Conservation (phyloP, 352 stramenopile species). For the Phytophthora megakarya region DNA sequence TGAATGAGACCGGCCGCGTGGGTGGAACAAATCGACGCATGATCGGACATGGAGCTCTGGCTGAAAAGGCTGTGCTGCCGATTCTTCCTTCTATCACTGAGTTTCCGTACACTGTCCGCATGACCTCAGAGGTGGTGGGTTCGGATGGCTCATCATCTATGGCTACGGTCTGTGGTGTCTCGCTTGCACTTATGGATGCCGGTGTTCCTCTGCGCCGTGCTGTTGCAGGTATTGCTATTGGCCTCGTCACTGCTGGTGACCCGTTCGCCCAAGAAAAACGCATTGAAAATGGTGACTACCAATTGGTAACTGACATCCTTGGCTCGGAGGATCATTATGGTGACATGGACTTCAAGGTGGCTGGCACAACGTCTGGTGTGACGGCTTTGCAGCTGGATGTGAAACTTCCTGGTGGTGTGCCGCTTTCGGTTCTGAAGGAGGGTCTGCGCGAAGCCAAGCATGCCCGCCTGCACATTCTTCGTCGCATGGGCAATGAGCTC, state of each 20-base stretch:
- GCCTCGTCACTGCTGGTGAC: conserved; percentile 77
- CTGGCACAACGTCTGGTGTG: conserved; percentile 89
- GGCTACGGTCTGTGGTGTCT: conserved; percentile 97
- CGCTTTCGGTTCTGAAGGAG: conserved; percentile 82
- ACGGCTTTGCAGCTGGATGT: conserved; percentile 97
- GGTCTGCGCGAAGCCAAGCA: conserved; percentile 86
- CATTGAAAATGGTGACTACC: conserved; percentile 69
- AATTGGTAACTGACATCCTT: conserved; percentile 97
- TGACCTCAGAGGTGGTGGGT: conserved; percentile 96
- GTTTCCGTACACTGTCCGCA: conserved; percentile 97
- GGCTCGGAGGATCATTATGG: conserved; percentile 97
- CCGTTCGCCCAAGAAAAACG: conserved; percentile 61
- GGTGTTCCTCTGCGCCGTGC: conserved; percentile 94
- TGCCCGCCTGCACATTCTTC: conserved; percentile 79
- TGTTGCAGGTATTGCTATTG: conserved; percentile 97
- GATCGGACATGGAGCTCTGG: conserved; percentile 97
- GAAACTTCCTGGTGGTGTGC: conserved; percentile 91
- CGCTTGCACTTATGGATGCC: conserved; percentile 96
- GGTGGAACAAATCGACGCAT: conserved; percentile 91
- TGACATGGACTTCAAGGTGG: conserved; percentile 99
- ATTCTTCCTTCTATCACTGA: conserved; percentile 90
- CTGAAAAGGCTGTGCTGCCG: conserved; percentile 95
- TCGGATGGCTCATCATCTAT: conserved; percentile 95
- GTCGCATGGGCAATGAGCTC: conserved; percentile 84
- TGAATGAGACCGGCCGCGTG: conserved; percentile 94